A percentile compares a stretch with the other conserved stretches of the same genome.
These are phyloP conservation scores for Podila minutissima DNA, from an alignment of 192 early-diverging fungal species.

Conservation along the genomic window DNA sequence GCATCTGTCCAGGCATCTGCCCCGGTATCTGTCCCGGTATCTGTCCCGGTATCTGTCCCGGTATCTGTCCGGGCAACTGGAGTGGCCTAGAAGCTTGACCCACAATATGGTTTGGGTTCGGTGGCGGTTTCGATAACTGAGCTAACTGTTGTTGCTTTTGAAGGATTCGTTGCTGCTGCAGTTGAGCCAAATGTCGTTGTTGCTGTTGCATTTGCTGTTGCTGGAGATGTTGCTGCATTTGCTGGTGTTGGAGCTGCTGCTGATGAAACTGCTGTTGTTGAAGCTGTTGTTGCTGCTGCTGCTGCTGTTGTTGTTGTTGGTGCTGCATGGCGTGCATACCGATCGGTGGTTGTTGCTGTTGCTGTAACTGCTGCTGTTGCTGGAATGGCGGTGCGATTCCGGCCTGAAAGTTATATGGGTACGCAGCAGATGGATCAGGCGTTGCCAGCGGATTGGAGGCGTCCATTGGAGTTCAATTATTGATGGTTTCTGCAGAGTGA, in stretches of 20 bases:
- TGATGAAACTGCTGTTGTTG: neutral
- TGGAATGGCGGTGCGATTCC: too few species aligned
- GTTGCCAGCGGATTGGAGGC: constrained; percentile 8
- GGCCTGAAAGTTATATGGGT: constrained; percentile 16
- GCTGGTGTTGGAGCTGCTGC: neutral
- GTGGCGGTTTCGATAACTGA: neutral
- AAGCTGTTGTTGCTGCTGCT: neutral
- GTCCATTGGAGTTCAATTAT: too few species aligned
- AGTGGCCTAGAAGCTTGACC: neutral
- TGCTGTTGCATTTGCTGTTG: constrained; percentile 1
- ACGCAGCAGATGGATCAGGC: constrained; percentile 21
- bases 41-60: neutral
- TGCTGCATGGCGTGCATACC: too few species aligned
- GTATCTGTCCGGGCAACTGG: neutral
- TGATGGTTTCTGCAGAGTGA: neutral
- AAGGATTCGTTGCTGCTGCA: neutral
- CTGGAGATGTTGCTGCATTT: neutral
- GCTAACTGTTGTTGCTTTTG: constrained; percentile 1
- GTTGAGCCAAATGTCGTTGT: neutral
- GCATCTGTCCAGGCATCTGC: neutral
- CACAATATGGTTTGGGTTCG: neutral
- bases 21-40: neutral
- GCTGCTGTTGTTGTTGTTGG: neutral
- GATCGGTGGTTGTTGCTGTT: neutral
- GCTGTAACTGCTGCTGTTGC: neutral